Evolutionary conservation across 257 asterid species (phyloP), one percentile per base, ranked within the genome.

Genomic region (Solanum sitiens): DNA sequence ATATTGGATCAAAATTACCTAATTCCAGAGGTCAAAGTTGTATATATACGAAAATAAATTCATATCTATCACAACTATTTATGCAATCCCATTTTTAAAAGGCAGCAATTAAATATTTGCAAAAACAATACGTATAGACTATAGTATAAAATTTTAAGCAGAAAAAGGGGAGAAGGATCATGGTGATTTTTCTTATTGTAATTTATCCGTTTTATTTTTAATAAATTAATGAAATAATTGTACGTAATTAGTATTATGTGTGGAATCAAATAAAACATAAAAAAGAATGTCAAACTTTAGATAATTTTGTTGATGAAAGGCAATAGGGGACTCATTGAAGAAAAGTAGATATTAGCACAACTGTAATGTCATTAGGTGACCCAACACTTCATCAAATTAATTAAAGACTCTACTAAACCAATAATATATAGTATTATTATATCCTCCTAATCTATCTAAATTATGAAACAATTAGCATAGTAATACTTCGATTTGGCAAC

Each of bases 301-400:
- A 76, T n/a, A 77, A 42, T 13, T 42, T n/a, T 77, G 21, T 12
- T 13, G 37, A 76, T 6, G 23, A 44, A 77, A 13, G 37, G 27
- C 6, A 45, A 45, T 25, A 23, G 42, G 85, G 42, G 15, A 80
- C 23, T 45, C 68, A 47, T 47, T 80, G n/a, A 80, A 80, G 5
- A 79, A 27, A 16, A 45, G 40, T 79, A 45, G 25, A 83, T 37
- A 76, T 90, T 90, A 89, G 89, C 65, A 80, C 88, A 85, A 45
- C 87, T 88, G 86, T 87, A 25, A 71, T 91, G 91, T 85, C 91
- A 88, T 91, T 91, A 89, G 95, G 95, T 91, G 92, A 90, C 75
- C 90, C 71, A 87, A 88, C 91, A 90, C 40, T 37, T 68, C 56
- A 83, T 84, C 11, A 82, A 79, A 68, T 37, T 32, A 32, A 32